Conservation (phyloP, 164 flowering plant genomes). For the Sextonia rubra region DNA sequence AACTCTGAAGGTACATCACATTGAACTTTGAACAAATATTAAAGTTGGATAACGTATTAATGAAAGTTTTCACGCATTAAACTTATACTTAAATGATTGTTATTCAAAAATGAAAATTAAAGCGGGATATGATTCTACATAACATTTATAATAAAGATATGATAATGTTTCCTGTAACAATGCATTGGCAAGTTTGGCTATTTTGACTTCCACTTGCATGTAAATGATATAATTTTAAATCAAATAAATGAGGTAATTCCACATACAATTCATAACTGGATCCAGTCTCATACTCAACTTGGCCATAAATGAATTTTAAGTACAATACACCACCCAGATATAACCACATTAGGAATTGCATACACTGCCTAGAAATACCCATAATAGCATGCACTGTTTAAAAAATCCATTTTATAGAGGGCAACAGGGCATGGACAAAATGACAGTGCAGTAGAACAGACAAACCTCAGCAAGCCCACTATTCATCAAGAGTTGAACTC, state of each 20-base stretch:
- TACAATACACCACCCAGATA: too few species aligned
- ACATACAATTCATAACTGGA: not conserved
- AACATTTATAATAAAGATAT: not conserved
- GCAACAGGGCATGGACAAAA: not conserved
- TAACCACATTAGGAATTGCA: too few species aligned
- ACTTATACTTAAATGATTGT: not conserved
- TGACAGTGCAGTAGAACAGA: conserved; percentile 1
- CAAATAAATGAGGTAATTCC: too few species aligned
- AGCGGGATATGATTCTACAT: not conserved
- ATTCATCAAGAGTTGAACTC: conserved; percentile 67
- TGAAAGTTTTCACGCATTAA: too few species aligned
- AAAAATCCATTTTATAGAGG: not conserved
- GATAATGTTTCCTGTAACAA: not conserved
- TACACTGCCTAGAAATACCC: too few species aligned
- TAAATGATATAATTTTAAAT: too few species aligned
- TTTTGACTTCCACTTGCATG: not conserved
- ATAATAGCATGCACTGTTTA: not conserved
- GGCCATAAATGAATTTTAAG: not conserved
- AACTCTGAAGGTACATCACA: too few species aligned
- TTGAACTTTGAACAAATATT: too few species aligned
- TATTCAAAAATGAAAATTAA: not conserved
- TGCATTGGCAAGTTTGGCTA: not conserved
- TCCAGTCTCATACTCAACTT: not conserved
- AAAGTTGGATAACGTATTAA: too few species aligned
- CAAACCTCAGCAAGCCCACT: conserved; percentile 96